Evolutionary conservation across 1,139 yeast genomes (phyloP), one percentile per base, ranked within the genome.

Genomic region (Hanseniaspora uvarum): DNA sequence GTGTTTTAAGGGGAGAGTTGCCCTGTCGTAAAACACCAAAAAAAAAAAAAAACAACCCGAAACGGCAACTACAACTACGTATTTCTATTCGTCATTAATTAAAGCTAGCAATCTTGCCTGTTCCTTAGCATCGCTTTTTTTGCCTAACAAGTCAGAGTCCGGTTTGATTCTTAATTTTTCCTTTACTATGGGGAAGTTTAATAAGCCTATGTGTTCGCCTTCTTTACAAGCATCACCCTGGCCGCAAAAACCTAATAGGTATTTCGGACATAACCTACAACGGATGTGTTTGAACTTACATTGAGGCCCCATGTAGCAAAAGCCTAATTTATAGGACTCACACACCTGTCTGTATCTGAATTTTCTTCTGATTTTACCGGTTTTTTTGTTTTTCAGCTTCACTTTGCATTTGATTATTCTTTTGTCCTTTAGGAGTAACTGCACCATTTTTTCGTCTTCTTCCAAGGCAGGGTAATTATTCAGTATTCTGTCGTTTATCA

Each of bases 181-280:
- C 38, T 58, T 48, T 23, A 61, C 57, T 33, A 60, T 56, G 5
- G 43, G 23, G 31, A 62, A 62, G 6, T 61, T 56, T 21, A 56
- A 52, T 46, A 63, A 60, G 43, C 56, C 55, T 0, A 66, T 65
- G 53, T 66, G 68, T 12, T 60, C 61, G 58, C 61, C 58, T 41
- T 63, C 66, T 55, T 67, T 64, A 11, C 59, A 60, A 14, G 56
- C 53, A 19, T 58, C 57, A 10, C 71, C 71, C 49, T 60, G 48
- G 4, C 97, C 98, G 70, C 99, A 94, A 65, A 94, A 92, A 5
- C 99, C 98, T 0, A 92, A 80, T 54, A 94, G 65, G 67, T 80
- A 94, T 56, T 82, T 70, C n/a, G 86, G 89, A 69, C 99, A 94
- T 61, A 87, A 68, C 12, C 76, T 76, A 62, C 82, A 82, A 58